Evolutionary conservation across 208 protist genomes (phyloP).

Genomic region (Porcisia hertigi): DNA sequence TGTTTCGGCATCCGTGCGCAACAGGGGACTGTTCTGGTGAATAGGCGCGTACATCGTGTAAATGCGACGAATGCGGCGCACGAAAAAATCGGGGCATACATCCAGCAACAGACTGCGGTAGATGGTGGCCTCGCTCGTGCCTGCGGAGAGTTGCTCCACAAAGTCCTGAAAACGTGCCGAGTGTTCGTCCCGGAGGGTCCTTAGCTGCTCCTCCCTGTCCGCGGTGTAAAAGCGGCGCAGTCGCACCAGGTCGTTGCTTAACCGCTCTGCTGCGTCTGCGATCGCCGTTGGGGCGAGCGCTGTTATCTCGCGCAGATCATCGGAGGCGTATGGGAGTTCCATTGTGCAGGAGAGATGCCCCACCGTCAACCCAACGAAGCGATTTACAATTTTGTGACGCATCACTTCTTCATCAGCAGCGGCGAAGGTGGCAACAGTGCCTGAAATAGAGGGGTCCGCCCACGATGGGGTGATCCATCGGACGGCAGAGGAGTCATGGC

Average conservation of each 20-base stretch:
- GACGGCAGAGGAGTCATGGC: constrained; percentile 43
- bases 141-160: constrained; percentile 25
- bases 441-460: constrained; percentile 18
- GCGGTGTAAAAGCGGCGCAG: constrained; percentile 15
- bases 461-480: constrained; percentile 67
- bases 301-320: constrained; percentile 35
- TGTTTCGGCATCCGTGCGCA: constrained; percentile 22
- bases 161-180: constrained; percentile 18
- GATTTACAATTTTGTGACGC: constrained; percentile 57
- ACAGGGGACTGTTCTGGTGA: constrained; percentile 29
- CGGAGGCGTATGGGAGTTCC: constrained; percentile 37
- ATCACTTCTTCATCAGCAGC: constrained; percentile 53
- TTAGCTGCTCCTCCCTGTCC: constrained; percentile 9
- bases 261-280: constrained; percentile 24
- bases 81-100: constrained; percentile 46
- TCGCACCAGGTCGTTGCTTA: constrained; percentile 31
- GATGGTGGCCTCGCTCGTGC: constrained; percentile 40
- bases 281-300: constrained; percentile 16
- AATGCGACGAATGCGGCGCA: constrained; percentile 35
- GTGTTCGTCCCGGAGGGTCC: background rate
- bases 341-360: constrained; percentile 63
- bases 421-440: constrained; percentile 46
- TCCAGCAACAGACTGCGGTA: constrained; percentile 41
- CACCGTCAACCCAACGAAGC: constrained; percentile 60
- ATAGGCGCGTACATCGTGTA: constrained; percentile 35